Percentiles rank a stretch among this genome's conserved stretches.
These are phyloP conservation scores for Calonectria pteridis DNA, from an alignment of 2,329 filamentous ascomycete species.

Conservation along the genomic window DNA sequence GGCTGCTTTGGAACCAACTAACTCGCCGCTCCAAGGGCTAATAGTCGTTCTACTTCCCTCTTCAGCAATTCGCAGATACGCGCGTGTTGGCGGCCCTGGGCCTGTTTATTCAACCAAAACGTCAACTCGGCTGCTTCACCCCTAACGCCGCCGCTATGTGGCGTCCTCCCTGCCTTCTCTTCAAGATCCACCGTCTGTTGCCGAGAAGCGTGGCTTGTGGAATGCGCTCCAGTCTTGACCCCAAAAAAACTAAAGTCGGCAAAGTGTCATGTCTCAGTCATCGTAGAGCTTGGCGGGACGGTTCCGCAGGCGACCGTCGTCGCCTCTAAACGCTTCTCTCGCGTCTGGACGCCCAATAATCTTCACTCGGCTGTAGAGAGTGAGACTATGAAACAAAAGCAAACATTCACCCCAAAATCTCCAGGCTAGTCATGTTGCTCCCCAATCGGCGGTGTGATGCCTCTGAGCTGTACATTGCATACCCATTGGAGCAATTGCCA, in stretches of 20 bases:
- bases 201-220: constrained; percentile 21
- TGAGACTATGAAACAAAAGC: constrained; percentile 19
- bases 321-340: constrained; percentile 2
- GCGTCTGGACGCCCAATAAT: constrained; percentile 2
- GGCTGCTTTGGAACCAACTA: constrained; percentile 9
- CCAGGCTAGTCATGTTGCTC: not conserved
- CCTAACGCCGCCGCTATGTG: constrained; percentile 6
- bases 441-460: constrained; percentile 16
- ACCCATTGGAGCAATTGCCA: not conserved
- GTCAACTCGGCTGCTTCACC: not conserved
- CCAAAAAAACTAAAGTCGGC: constrained; percentile 12
- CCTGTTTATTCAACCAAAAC: not conserved
- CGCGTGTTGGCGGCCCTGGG: not conserved
- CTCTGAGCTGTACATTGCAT: not conserved
- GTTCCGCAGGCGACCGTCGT: constrained; percentile 15
- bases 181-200: constrained; percentile 9
- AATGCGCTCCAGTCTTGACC: constrained; percentile 6
- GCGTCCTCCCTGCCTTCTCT: constrained; percentile 1
- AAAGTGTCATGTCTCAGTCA: constrained; percentile 13
- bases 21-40: not conserved
- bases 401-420: not conserved
- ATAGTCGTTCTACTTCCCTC: constrained; percentile 3
- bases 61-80: constrained; percentile 25
- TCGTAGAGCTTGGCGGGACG: constrained; percentile 16
- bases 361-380: not conserved